Conservation (phyloP, 176 grass and related monocot species). For the Aechmea fasciata region DNA sequence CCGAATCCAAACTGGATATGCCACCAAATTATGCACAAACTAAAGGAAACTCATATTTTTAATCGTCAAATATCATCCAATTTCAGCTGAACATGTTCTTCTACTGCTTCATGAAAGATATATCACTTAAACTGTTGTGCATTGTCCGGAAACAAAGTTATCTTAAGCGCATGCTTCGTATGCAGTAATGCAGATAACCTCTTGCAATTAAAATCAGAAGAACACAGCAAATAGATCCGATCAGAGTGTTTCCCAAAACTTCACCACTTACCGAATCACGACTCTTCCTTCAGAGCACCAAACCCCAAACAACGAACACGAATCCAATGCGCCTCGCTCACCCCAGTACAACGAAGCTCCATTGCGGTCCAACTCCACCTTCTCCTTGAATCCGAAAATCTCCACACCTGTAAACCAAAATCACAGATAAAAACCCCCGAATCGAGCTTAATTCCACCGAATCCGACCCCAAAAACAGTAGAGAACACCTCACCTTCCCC, state of each 20-base stretch:
- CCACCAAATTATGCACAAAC: background rate
- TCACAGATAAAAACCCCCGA: conserved; percentile 17
- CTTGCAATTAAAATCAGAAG: background rate
- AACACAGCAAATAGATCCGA: background rate
- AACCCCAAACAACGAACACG: background rate
- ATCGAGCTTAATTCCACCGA: conserved; percentile 12
- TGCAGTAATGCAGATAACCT: background rate
- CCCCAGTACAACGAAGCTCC: conserved; percentile 8
- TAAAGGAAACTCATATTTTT: background rate
- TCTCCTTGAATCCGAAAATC: conserved; percentile 7
- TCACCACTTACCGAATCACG: background rate
- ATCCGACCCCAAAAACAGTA: conserved; percentile 1
- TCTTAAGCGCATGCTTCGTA: background rate
- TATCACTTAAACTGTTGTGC: background rate
- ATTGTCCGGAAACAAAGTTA: background rate
- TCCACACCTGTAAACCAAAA: conserved; percentile 24
- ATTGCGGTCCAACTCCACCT: conserved; percentile 10
- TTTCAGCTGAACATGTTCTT: background rate
- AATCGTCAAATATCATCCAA: background rate
- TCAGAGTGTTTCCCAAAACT: background rate
- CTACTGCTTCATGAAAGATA: background rate
- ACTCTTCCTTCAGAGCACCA: background rate
- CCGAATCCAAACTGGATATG: background rate
- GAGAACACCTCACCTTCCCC: background rate
- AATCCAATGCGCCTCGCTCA: background rate